Conservation (phyloP, 2,329 filamentous ascomycete genomes). For the Phialocephala sp. region DNA sequence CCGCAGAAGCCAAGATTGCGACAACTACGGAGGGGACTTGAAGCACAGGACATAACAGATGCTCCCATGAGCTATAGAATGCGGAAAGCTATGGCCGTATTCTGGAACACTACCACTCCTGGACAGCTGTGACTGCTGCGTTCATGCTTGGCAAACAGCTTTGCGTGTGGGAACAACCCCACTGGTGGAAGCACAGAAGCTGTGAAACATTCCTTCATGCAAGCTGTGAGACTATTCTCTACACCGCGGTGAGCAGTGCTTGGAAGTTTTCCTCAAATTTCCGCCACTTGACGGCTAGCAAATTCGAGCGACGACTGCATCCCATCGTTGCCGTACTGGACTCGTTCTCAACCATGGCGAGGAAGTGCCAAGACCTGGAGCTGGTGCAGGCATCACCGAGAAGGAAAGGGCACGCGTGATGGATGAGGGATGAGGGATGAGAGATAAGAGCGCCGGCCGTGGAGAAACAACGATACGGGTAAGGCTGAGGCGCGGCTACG, state of each 20-base stretch:
- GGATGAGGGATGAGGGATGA: not conserved
- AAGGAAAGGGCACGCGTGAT: conserved; percentile 5
- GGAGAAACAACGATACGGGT: conserved; percentile 15
- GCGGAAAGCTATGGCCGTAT: not conserved
- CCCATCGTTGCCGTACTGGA: not conserved
- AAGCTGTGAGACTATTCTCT: not conserved
- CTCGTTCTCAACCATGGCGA: not conserved
- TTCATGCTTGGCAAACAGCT: not conserved
- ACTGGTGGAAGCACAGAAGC: conserved; percentile 5
- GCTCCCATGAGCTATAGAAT: not conserved
- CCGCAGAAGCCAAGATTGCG: not conserved
- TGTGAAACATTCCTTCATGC: conserved; percentile 5
- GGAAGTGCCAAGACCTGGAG: not conserved
- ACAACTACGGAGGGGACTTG: not conserved
- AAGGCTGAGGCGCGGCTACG: conserved; percentile 12
- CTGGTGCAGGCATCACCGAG: conserved; percentile 1
- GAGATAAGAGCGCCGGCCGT: not conserved
- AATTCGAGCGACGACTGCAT: not conserved
- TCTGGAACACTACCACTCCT: conserved; percentile 13
- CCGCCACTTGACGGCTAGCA: not conserved
- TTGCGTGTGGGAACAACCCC: not conserved
- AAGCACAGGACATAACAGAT: not conserved
- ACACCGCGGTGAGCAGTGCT: not conserved
- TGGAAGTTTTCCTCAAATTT: not conserved
- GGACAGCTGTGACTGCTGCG: not conserved